phyloP scores from a whole-genome alignment of 768 basidiomycete genomes.

The Neoboletus brunneissimus region DNA sequence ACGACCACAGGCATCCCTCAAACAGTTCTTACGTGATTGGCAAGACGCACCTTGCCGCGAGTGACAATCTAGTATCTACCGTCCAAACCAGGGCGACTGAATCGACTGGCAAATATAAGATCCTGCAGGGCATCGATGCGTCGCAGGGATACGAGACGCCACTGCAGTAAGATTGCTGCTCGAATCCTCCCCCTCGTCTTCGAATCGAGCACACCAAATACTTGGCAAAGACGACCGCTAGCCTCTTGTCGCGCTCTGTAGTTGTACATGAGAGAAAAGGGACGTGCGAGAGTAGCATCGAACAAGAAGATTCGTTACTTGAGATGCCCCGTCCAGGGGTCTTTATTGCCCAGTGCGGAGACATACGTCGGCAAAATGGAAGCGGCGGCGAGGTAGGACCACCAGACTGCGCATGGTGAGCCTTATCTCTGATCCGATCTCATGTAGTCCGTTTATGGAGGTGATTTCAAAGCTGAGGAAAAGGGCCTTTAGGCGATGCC shows the following conservation, averaged over 20 bases:
- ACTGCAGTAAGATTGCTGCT: conserved; percentile 30
- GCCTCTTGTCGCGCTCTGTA: too few species aligned
- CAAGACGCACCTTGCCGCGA: conserved; percentile 28
- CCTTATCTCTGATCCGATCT: conserved; percentile 10
- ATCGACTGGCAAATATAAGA: conserved; percentile 41
- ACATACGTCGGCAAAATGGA: conserved; percentile 51
- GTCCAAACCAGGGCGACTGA: conserved; percentile 30
- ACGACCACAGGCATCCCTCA: too few species aligned
- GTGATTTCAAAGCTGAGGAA: conserved; percentile 51
- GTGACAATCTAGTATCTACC: conserved; percentile 40
- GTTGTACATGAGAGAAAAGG: conserved; percentile 41
- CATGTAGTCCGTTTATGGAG: conserved; percentile 43
- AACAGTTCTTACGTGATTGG: conserved; percentile 27
- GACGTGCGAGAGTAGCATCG: conserved; percentile 42
- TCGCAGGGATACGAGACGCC: conserved; percentile 27
- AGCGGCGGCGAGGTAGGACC: conserved; percentile 50
- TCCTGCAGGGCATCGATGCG: conserved; percentile 44
- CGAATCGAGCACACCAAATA: too few species aligned
- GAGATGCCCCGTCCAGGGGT: conserved; percentile 43
- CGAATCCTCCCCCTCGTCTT: conserved; percentile 24
- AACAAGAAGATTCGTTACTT: conserved; percentile 45
- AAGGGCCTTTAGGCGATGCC: conserved; percentile 43
- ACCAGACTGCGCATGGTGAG: not conserved
- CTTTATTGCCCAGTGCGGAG: conserved; percentile 54
- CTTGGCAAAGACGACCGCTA: too few species aligned